Evolutionary conservation across 2,329 filamentous ascomycete species (phyloP), one percentile per base, ranked within the genome.

Genomic region (Colletotrichum coccodes): DNA sequence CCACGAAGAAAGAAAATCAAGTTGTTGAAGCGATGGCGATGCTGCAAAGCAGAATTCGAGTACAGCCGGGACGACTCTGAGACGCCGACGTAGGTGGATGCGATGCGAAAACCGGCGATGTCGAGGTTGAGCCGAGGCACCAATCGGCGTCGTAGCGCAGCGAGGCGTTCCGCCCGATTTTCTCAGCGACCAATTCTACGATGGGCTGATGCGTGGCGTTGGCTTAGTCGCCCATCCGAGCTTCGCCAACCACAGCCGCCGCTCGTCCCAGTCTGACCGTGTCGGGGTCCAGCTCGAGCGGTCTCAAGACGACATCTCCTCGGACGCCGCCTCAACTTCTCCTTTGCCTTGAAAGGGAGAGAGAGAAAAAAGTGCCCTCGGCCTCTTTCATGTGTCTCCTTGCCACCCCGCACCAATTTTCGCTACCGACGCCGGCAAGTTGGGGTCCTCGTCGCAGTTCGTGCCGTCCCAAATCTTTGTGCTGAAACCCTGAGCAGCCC

Each of bases 381-480:
- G 23, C n/a, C 11, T 11, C 28, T 28, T 42, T 46, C 28, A 44
- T 14, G n/a, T 40, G 53, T 49, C 54, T 4, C 46, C 30, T 50
- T 60, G 34, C 61, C 60, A 42, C 23, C 50, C 50, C 21, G 56
- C 54, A 9, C 54, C 61, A 18, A 60, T 54, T 21, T 69, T 69
- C 26, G 66, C 61, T 11, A 60, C 49, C 12, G 61, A 60, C 1
- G 61, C 28, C 23, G 66, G 66, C 34, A 69, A 32, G 18, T 56
- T 32, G n/a, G 54, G 66, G 40, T 66, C 54, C 49, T 69, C 60
- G 40, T 69, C 66, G 40, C 54, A 69, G 12, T 60, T 66, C 54
- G 66, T 69, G 32, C 66, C 66, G 34, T 69, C 66, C 66, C 66
- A 69, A 1, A 69, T 69, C 46, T 57, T 50, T 7, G 66, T 65